These are phyloP conservation scores for Gaeumannomyces tritici DNA, from an alignment of 2,329 filamentous ascomycete species.

Conservation along the genomic window DNA sequence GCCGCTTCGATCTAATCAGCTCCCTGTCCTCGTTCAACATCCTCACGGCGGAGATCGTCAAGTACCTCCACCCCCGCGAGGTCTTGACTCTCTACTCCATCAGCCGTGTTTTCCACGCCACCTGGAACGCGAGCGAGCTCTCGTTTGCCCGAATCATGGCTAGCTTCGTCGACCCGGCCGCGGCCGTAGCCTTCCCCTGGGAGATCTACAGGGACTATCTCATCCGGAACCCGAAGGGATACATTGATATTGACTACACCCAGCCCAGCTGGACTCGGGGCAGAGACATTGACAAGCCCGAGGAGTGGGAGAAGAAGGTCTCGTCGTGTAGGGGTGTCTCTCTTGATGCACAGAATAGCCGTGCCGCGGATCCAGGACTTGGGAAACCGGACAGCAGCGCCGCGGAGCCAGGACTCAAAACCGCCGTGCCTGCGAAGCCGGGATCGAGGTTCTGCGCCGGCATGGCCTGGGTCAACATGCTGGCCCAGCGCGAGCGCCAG, in stretches of 20 bases:
- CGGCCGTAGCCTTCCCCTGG: conserved; percentile 50
- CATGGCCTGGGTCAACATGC: conserved; percentile 59
- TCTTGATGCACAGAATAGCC: not conserved
- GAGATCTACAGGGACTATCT: conserved; percentile 46
- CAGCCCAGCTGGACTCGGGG: conserved; percentile 8
- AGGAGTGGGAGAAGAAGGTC: not conserved
- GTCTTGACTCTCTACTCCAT: conserved; percentile 56
- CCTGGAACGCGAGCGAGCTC: conserved; percentile 14
- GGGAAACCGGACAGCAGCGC: not conserved
- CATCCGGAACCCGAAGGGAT: conserved; percentile 48
- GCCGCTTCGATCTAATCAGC: conserved; percentile 30
- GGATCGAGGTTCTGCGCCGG: conserved; percentile 13
- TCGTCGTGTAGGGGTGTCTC: not conserved
- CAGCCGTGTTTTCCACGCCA: conserved; percentile 51
- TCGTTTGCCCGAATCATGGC: conserved; percentile 25
- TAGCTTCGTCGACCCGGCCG: conserved; percentile 40
- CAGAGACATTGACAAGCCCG: conserved; percentile 1
- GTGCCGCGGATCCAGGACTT: not conserved
- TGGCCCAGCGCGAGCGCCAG: conserved; percentile 46
- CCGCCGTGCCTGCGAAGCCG: no score
- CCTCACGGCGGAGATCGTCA: conserved; percentile 44
- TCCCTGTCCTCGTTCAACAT: conserved; percentile 35
- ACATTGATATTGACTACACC: conserved; percentile 23
- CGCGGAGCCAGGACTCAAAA: not conserved
- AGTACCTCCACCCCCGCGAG: conserved; percentile 42